A percentile compares a stretch with the other conserved stretches of the same genome.
Evolutionary conservation across 2,329 filamentous ascomycete genomes (phyloP).

Genomic region (Chrysoporthe austroafricana): DNA sequence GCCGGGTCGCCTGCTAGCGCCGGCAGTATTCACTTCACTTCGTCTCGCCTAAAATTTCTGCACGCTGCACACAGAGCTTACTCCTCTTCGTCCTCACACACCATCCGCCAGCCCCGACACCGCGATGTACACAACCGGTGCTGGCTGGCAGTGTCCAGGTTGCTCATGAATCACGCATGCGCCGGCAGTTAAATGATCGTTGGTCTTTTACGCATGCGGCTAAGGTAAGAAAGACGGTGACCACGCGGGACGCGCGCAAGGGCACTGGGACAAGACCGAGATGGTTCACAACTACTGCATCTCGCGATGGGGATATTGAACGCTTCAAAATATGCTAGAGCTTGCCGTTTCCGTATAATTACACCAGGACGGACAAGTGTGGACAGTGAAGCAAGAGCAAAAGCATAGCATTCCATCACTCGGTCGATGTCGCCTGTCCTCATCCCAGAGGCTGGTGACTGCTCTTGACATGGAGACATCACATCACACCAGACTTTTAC

Average conservation of each 20-base stretch:
- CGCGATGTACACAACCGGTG: background rate
- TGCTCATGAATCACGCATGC: background rate
- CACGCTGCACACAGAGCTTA: background rate
- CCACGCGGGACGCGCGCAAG: background rate
- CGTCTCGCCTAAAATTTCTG: slow-evolving; percentile 22
- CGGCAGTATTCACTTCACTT: background rate
- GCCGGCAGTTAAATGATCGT: slow-evolving; percentile 1
- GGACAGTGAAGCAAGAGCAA: slow-evolving; percentile 70
- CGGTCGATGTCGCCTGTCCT: slow-evolving; percentile 40
- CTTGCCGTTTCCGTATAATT: slow-evolving; percentile 58
- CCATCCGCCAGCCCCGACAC: slow-evolving; percentile 1
- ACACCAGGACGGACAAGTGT: slow-evolving; percentile 65
- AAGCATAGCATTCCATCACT: slow-evolving; percentile 40
- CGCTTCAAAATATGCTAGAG: slow-evolving; percentile 68
- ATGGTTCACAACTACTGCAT: background rate
- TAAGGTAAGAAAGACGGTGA: background rate
- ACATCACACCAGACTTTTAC: slow-evolving; percentile 7
- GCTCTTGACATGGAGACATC: slow-evolving; percentile 42
- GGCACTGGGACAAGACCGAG: background rate
- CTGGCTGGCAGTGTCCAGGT: background rate
- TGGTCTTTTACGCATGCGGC: background rate
- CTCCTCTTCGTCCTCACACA: no score
- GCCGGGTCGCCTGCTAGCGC: background rate
- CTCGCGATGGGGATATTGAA: slow-evolving; percentile 9
- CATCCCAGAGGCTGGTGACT: slow-evolving; percentile 33